Percentiles rank a stretch among this genome's conserved stretches.
These are phyloP conservation scores for Borealophlyctis nickersoniae DNA, from an alignment of 192 early-diverging fungal genomes.

Conservation along the genomic window DNA sequence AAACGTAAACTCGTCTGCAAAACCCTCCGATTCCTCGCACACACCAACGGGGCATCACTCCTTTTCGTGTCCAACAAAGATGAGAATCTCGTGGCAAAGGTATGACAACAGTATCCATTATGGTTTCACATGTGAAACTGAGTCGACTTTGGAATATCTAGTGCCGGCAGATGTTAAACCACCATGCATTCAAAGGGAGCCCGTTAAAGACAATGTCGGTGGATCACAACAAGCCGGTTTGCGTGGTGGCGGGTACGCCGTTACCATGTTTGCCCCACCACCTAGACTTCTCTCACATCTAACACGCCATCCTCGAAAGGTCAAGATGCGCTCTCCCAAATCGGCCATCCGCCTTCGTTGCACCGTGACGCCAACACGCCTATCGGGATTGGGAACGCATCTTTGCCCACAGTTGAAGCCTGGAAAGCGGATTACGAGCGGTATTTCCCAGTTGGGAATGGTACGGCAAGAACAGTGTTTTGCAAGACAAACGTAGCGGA, in stretches of 20 bases:
- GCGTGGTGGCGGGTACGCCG: conserved; percentile 46
- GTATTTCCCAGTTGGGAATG: conserved; percentile 37
- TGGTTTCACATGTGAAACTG: neutral
- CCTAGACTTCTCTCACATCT: too few species aligned
- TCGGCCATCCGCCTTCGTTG: conserved; percentile 38
- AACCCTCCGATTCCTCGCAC: conserved; percentile 44
- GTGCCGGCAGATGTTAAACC: conserved; percentile 29
- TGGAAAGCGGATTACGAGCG: conserved; percentile 42
- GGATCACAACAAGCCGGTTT: conserved; percentile 48
- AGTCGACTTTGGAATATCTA: neutral
- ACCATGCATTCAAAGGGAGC: conserved; percentile 40
- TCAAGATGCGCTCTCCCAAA: conserved; percentile 46
- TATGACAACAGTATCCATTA: neutral
- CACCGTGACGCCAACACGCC: conserved; percentile 21
- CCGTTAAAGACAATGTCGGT: conserved; percentile 23
- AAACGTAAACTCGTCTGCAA: conserved; percentile 41
- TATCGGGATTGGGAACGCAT: too few species aligned
- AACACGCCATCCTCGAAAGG: too few species aligned
- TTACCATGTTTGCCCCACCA: too few species aligned
- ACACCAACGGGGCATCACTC: conserved; percentile 45
- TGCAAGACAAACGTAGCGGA: neutral
- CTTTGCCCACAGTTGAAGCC: too few species aligned
- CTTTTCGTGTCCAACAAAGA: conserved; percentile 42
- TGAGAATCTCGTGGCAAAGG: conserved; percentile 34
- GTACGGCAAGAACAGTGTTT: neutral